Conservation (phyloP, 2,329 filamentous ascomycete species). For the Nemania sp. region DNA sequence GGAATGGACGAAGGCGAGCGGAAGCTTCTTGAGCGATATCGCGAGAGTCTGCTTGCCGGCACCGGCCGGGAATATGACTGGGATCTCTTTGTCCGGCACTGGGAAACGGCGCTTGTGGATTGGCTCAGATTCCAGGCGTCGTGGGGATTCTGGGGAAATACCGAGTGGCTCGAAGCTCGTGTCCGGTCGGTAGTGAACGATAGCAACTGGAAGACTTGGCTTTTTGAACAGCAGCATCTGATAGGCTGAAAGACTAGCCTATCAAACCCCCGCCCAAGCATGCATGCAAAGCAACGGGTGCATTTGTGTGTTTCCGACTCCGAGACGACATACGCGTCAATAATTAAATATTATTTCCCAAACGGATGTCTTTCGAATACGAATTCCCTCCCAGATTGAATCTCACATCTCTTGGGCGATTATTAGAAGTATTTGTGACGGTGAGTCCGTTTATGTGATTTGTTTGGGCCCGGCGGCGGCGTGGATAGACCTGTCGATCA, state of each 20-base stretch:
- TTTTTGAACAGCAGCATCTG: constrained; percentile 34
- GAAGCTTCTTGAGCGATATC: constrained; percentile 57
- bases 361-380: no score
- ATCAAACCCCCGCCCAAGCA: neutral
- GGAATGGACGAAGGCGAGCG: constrained; percentile 49
- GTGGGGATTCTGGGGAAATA: constrained; percentile 66
- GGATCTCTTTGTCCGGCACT: constrained; percentile 60
- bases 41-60: constrained; percentile 41
- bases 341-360: no score
- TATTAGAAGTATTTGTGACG: no score
- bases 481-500: neutral
- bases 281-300: neutral
- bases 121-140: constrained; percentile 67
- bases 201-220: constrained; percentile 51
- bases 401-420: no score
- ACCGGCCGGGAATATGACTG: constrained; percentile 53
- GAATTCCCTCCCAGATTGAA: no score
- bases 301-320: neutral
- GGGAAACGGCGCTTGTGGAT: constrained; percentile 70
- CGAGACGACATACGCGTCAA: no score
- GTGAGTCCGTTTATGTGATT: no score
- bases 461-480: no score
- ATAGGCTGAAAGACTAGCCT: constrained; percentile 11
- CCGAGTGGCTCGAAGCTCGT: constrained; percentile 60
- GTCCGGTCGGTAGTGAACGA: constrained; percentile 55